Evolutionary conservation across 2,329 filamentous ascomycete genomes (phyloP).

Genomic region (Penicillium sp.): DNA sequence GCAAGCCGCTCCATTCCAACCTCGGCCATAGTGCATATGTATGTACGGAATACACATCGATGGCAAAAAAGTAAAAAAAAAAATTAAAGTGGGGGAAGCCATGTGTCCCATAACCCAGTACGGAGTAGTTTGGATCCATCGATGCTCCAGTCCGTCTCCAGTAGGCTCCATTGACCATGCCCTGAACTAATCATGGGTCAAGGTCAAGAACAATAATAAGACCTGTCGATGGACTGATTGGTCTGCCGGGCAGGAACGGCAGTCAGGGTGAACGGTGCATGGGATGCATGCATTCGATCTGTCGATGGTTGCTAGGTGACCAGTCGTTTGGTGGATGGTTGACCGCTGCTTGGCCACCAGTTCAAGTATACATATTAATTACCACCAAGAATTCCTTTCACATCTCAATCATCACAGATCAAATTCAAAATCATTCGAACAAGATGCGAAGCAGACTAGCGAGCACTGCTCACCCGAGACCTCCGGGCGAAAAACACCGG

Average conservation of each 20-base stretch:
- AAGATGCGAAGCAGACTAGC: too few relatives aligned
- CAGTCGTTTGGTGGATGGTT: conserved; percentile 9
- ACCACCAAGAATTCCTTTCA: background rate
- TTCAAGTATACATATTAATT: too few relatives aligned
- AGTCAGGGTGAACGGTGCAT: conserved; percentile 1
- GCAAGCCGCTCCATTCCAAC: conserved; percentile 16
- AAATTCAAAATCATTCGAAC: too few relatives aligned
- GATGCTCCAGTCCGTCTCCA: conserved; percentile 1
- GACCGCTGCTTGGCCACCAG: conserved; percentile 19
- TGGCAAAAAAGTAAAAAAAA: conserved; percentile 9
- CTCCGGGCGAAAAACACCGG: conserved; percentile 20
- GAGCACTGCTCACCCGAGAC: conserved; percentile 15
- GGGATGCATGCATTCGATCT: conserved; percentile 16
- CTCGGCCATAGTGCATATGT: conserved; percentile 21
- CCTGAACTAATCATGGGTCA: conserved; percentile 10
- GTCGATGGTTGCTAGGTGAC: conserved; percentile 21
- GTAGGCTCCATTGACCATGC: conserved; percentile 3
- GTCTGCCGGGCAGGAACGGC: conserved; percentile 2
- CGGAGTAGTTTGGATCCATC: conserved; percentile 8
- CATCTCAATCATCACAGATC: too few relatives aligned
- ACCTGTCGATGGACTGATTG: conserved; percentile 15
- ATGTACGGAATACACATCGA: too few relatives aligned
- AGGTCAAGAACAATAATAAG: conserved; percentile 12
- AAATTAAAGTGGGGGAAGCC: conserved; percentile 10
- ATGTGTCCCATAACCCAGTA: conserved; percentile 21